Evolutionary conservation across 805 yeast species (phyloP), one percentile per base, ranked within the genome.

Genomic region (Metschnikowia cubensis): DNA sequence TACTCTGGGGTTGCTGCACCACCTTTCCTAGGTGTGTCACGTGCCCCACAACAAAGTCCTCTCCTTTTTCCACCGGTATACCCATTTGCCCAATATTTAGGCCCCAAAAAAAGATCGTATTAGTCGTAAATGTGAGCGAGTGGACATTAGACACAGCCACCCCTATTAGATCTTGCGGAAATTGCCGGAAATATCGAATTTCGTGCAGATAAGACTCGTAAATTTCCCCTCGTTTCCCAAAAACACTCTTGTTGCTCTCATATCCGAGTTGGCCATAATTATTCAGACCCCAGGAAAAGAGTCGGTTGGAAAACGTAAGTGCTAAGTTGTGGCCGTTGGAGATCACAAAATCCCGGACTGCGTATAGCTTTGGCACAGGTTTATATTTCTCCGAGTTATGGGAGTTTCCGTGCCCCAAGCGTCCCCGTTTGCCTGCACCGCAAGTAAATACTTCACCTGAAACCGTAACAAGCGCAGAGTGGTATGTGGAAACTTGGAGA

Each of bases 241-340:
- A 49, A 6, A 59, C 42, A 25, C 55, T 47, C 20, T 56, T 50
- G 48, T 44, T 6, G 58, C 41, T 2, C 59, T 35, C 6, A 67
- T 56, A 60, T 0, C 96, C 96, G 20, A 88, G 65, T 61, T 87
- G 95, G n/a, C 77, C 78, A 62, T 65, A 76, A 15, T 75, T 71
- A 59, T 88, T 88, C 52, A 81, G 74, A 0, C 97, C 97, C 96
- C 96, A 91, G 0, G 90, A 67, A 53, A 74, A 85, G 1, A 89
- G 69, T n/a, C 76, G 75, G 35, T 82, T 82, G 14, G 66, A 56
- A 0, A 68, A 59, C 0, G 85, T 77, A 18, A 87, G 57, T 0
- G 79, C 85, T 8, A 89, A 58, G 0, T 88, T 71, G 61, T 88
- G 96, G 58, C 86, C 85, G 57, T 82, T 80, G 47, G 89, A 82